phyloP scores from a whole-genome alignment of 108 stramenopile genomes.

The Cyclotella baltica region DNA sequence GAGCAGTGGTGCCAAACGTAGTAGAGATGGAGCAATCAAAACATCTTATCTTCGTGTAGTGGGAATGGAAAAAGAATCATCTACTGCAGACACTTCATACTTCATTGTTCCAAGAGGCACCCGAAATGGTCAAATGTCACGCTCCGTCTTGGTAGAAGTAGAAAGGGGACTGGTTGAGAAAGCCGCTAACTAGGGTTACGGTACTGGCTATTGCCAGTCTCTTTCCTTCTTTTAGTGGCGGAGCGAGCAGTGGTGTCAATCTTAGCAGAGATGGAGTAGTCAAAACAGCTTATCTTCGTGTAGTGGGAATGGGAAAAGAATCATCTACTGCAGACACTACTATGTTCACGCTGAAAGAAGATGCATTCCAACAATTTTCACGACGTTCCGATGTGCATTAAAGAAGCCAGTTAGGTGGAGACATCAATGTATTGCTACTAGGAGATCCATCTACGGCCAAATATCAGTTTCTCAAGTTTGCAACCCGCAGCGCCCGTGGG shows the following conservation, averaged over 20 bases:
- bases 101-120: constrained; percentile 98
- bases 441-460: constrained; percentile 99
- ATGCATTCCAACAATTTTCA: constrained; percentile 86
- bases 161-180: constrained; percentile 92
- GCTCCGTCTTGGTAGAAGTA: constrained; percentile 89
- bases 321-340: constrained; percentile 81
- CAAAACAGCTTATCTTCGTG: constrained; percentile 85
- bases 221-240: constrained; percentile 61
- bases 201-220: constrained; percentile 93
- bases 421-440: constrained; percentile 97
- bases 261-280: constrained; percentile 40
- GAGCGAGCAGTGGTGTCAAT: constrained; percentile 48
- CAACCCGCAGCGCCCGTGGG: constrained; percentile 93
- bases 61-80: constrained; percentile 86
- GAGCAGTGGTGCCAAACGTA: constrained; percentile 47
- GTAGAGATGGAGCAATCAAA: constrained; percentile 41
- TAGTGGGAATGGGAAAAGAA: constrained; percentile 91
- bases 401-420: constrained; percentile 93
- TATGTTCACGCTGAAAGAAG: constrained; percentile 93
- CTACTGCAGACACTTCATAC: constrained; percentile 84
- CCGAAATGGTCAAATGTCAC: constrained; percentile 99
- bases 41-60: constrained; percentile 91
- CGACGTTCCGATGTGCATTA: constrained; percentile 90
- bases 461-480: constrained; percentile 95
- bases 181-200: constrained; percentile 90